Base-by-base conservation (phyloP, 2,329 filamentous ascomycete species). In the Colletotrichum abscissum region DNA sequence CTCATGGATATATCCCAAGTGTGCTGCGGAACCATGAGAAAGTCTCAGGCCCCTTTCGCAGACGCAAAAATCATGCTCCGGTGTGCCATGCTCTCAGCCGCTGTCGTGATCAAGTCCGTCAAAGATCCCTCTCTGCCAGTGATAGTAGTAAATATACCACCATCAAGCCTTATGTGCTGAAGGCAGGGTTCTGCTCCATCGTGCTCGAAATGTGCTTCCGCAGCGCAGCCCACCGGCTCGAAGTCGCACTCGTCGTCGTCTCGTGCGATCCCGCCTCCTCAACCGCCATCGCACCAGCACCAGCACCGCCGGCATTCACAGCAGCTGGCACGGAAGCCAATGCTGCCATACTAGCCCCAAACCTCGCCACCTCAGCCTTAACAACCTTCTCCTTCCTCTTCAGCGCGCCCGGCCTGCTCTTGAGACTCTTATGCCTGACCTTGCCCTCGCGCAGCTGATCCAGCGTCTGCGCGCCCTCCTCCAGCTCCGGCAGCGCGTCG, bases 161-260 rank as follows among this genome's bases (percentile, higher is more conserved):
- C 6, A 28, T 26, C 28, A 14, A 11, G 3, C 1, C 24, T 16
- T 68, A 69, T 11, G 49, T 26, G 69, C 86, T 81, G 80, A 97
- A 97, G 3, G 93, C 94, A 16, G 93, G 91, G 77, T 96, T 96
- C 82, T 94, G 93, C 84, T 98, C 94, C 92, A 98, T 94, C 1
- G 94, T 98, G 55, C 92, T 89, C 1, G 94, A 92, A 64, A 98
- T 97, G 80, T 96, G 97, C 11, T 88, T 91, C 78, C 95, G 90
- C 82, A 98, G 81, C 19, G 95, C 94, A 35, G 93, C 93, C 93
- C 95, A 98, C 68, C 93, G 86, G 78, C 87, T 90, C 11, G 89
- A 84, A 19, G 88, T 90, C 12, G 84, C 60, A 65, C 42, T 59
- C 72, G 58, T n/a, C 67, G 9, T 26, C n/a, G 72, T 70, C 63